Conservation (phyloP, 306 rosid species). For the Oemleria cerasiformis region DNA sequence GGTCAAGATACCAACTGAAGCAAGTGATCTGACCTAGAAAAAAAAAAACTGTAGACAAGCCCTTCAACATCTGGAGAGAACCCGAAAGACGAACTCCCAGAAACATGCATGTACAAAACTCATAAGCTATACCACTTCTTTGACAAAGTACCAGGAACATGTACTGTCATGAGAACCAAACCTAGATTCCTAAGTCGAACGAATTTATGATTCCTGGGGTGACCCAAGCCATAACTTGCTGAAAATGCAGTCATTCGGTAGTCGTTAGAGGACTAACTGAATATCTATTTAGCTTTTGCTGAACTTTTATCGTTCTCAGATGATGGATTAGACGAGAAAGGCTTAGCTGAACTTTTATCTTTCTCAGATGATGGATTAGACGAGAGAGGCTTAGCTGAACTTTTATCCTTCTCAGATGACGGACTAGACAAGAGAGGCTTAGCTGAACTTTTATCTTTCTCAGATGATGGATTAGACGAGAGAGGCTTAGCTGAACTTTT, state of each 20-base stretch:
- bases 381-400: slow-evolving; percentile 28
- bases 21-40: not conserved
- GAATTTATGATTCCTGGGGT: not conserved
- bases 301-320: slow-evolving; percentile 20
- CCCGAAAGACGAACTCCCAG: slow-evolving; percentile 13
- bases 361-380: slow-evolving; percentile 34
- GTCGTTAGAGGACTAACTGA: slow-evolving; percentile 1
- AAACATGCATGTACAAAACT: slow-evolving; percentile 21
- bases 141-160: slow-evolving; percentile 7
- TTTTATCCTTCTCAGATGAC: slow-evolving; percentile 20
- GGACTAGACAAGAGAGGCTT: slow-evolving; percentile 42
- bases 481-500: slow-evolving; percentile 28
- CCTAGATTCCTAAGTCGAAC: not conserved
- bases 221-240: slow-evolving; percentile 3
- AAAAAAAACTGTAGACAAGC: not conserved
- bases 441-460: slow-evolving; percentile 1
- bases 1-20: not conserved
- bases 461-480: slow-evolving; percentile 33
- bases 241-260: not conserved
- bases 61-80: slow-evolving; percentile 16
- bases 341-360: slow-evolving; percentile 17
- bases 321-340: slow-evolving; percentile 37
- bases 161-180: slow-evolving; percentile 12
- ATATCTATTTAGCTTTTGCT: slow-evolving; percentile 17
- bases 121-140: not conserved